Evolutionary conservation across 2,329 filamentous ascomycete species (phyloP), one percentile per base, ranked within the genome.

Genomic region (Fusarium subtropicale): DNA sequence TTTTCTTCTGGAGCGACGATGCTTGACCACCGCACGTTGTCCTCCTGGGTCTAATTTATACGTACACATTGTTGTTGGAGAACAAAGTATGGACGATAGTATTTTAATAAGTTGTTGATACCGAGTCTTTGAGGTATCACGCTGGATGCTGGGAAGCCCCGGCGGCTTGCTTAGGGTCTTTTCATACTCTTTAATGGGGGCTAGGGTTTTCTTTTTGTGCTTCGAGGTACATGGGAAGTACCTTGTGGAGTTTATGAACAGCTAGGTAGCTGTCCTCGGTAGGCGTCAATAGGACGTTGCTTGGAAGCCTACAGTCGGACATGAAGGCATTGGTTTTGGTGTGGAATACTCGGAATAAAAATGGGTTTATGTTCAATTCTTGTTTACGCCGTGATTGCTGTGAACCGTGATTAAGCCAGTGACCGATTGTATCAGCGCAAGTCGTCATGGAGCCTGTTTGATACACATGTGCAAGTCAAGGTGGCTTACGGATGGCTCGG

Each of bases 131-230:
- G 68, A 31, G 54, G 64, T 68, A 56, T 72, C 52, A 72, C 71
- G 64, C 69, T 56, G 60, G 69, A 64, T 68, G 70, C 71, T 56
- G 66, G 73, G 69, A 69, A 76, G 74, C 77, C 78, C 78, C 71
- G 78, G 77, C 68, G 78, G 78, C 75, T 77, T 74, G 66, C 63
- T 53, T 68, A 71, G 56, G 69, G 62, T 71, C 63, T 62, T 72
- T 68, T 60, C 57, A 62, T 57, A 56, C 60, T 63, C 62, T 63
- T 65, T 72, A 72, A 73, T 74, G 62, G 68, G 65, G 56, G 47
- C 31, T 65, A 72, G 56, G 58, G 41, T 66, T 56, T 71, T 61
- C 31, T 54, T 55, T 57, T 56, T 53, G 53, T 70, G 58, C 58
- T 56, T 51, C 33, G 13, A 63, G 58, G 64, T 64, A 65, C 54